phyloP scores from a whole-genome alignment of 768 basidiomycete species.

The Phylloporus sp. region DNA sequence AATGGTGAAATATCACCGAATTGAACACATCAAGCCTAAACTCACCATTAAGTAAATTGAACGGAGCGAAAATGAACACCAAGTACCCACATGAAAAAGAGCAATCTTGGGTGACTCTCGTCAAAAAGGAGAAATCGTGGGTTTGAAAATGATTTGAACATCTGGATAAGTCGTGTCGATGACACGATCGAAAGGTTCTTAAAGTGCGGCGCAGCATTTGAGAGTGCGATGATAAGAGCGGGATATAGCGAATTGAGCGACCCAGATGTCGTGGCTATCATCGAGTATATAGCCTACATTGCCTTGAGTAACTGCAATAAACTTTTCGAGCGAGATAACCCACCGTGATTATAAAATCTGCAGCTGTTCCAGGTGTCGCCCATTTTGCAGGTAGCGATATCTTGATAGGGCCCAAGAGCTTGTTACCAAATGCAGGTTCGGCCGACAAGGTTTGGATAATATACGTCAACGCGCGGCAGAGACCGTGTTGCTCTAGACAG shows the following conservation, averaged over 20 bases:
- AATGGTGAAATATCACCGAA: constrained; percentile 70
- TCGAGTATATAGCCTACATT: constrained; percentile 76
- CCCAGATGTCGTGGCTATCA: constrained; percentile 86
- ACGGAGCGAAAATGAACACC: constrained; percentile 19
- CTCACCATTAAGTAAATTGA: not conserved
- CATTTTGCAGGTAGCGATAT: constrained; percentile 73
- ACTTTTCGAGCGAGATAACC: constrained; percentile 23
- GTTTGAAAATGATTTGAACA: constrained; percentile 89
- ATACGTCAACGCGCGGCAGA: constrained; percentile 87
- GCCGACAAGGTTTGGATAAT: constrained; percentile 89
- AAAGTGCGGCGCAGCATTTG: constrained; percentile 86
- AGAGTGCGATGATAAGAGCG: constrained; percentile 84
- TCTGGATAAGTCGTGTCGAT: constrained; percentile 79
- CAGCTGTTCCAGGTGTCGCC: constrained; percentile 66
- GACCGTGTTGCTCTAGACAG: constrained; percentile 76
- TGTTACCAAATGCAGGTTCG: constrained; percentile 71
- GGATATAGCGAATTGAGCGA: constrained; percentile 82
- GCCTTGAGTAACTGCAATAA: constrained; percentile 7
- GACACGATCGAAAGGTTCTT: constrained; percentile 76
- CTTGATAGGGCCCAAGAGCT: constrained; percentile 61
- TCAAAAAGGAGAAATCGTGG: constrained; percentile 88
- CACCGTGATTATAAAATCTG: constrained; percentile 87
- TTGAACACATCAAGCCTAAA: constrained; percentile 89
- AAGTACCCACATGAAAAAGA: constrained; percentile 78
- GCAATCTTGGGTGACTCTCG: constrained; percentile 88